Conservation (phyloP, 164 flowering plant genomes). For the Dillenia turbinata region DNA sequence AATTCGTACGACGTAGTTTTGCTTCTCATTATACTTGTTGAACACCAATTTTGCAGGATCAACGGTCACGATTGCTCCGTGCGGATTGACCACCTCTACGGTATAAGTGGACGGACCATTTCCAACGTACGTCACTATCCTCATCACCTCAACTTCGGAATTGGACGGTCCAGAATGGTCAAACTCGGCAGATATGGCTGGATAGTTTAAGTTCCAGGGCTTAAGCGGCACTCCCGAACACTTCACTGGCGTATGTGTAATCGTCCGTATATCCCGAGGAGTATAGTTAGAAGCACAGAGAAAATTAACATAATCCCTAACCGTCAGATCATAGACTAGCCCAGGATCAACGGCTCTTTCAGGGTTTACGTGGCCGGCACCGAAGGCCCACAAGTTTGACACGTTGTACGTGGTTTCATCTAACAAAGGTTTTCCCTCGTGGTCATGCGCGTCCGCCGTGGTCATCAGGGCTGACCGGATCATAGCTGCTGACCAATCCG, state of each 20-base stretch:
- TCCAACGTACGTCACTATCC: constrained; percentile 34
- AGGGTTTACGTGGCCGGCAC: constrained; percentile 52
- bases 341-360: constrained; percentile 39
- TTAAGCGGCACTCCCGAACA: constrained; percentile 13
- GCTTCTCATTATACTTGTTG: constrained; percentile 23
- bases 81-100: constrained; percentile 12
- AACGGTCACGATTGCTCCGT: constrained; percentile 19
- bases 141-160: constrained; percentile 8
- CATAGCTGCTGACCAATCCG: constrained; percentile 50
- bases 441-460: constrained; percentile 33
- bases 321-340: constrained; percentile 36
- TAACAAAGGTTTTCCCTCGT: constrained; percentile 15
- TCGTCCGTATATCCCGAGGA: constrained; percentile 1
- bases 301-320: constrained; percentile 38
- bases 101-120: constrained; percentile 20
- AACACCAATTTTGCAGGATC: constrained; percentile 26
- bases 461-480: constrained; percentile 58
- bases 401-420: constrained; percentile 19
- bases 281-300: constrained; percentile 30
- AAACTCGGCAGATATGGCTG: constrained; percentile 30
- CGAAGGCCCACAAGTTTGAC: constrained; percentile 33
- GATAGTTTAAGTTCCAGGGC: constrained; percentile 49
- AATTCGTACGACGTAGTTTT: constrained; percentile 25
- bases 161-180: neutral
- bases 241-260: constrained; percentile 15